Evolutionary conservation across 2,329 filamentous ascomycete genomes (phyloP), one percentile per base, ranked within the genome.

Genomic region (Hypoxylon sp.): DNA sequence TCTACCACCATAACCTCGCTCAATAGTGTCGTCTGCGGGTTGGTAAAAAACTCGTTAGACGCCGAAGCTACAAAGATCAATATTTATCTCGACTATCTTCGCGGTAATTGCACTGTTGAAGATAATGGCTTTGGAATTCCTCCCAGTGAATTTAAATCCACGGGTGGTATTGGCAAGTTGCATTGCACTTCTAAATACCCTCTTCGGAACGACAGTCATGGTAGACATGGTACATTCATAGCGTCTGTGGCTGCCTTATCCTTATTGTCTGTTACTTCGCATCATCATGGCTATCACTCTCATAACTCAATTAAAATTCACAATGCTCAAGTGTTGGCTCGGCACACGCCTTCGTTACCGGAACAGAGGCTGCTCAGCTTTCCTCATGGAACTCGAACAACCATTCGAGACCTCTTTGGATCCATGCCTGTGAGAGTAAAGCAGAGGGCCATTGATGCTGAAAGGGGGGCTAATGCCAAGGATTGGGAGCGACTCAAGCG

Each of bases 361-460:
- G 80, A 85, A 37, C 80, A 89, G 34, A 75, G 78, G 36, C 63
- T 90, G 5, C 62, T 77, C 6, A 73, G 71, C 25, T 80, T 78
- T 47, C 69, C 75, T 13, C 84, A 90, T 72, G 93, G 93, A 3
- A 96, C 92, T 0, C 81, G 83, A 19, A 84, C 93, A 2, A 80
- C 79, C 0, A 87, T 96, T 4, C 83, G 86, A 47, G 87, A 96
- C 67, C 75, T 97, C 1, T 97, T 97, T 71, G 91, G 92, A 0
- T 88, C 86, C 51, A 90, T 97, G 83, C 91, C 93, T 0, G 93
- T 97, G 8, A 85, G 93, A 9, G 87, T 95, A 17, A 96, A 94
- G 67, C 89, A 91, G 62, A 82, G 91, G 56, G 82, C 82, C 0
- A 61, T 84, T 2, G 72, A 75, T 57, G 68, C 77, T 27, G 74